These are phyloP conservation scores for Xerocomus minutiporus DNA, from an alignment of 1,284 basidiomycete species.

Conservation along the genomic window DNA sequence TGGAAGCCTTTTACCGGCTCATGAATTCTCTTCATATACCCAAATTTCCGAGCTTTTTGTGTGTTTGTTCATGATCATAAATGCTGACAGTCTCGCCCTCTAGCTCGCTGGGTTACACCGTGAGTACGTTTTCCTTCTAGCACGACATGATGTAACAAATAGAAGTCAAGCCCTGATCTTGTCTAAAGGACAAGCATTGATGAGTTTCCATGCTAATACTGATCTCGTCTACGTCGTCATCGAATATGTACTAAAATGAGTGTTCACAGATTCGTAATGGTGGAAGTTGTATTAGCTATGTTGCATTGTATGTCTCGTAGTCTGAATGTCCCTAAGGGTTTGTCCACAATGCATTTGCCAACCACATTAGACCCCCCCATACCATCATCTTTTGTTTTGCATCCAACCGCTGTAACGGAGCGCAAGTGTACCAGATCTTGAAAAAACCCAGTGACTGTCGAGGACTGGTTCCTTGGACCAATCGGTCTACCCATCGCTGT, in stretches of 20 bases:
- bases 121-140: conserved; percentile 36
- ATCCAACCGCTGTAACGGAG: conserved; percentile 23
- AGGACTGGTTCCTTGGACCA: conserved; percentile 38
- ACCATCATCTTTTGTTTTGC: conserved; percentile 36
- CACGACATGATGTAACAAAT: conserved; percentile 59
- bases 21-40: conserved; percentile 72
- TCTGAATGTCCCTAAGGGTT: conserved; percentile 27
- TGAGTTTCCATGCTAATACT: conserved; percentile 84
- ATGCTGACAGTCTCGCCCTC: conserved; percentile 10
- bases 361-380: conserved; percentile 47
- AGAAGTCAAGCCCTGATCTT: conserved; percentile 85
- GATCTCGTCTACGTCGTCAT: conserved; percentile 22
- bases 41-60: conserved; percentile 72
- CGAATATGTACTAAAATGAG: conserved; percentile 9
- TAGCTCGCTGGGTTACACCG: conserved; percentile 13
- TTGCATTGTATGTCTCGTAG: conserved; percentile 2
- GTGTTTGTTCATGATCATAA: not conserved
- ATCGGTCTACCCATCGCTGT: conserved; percentile 52
- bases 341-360: conserved; percentile 53
- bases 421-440: conserved; percentile 29
- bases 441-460: conserved; percentile 25
- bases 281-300: not conserved
- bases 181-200: conserved; percentile 69
- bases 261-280: conserved; percentile 9
- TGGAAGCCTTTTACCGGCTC: conserved; percentile 56